Evolutionary conservation across 2,329 filamentous ascomycete genomes (phyloP).

Genomic region (Fonsecaea pugnacius): DNA sequence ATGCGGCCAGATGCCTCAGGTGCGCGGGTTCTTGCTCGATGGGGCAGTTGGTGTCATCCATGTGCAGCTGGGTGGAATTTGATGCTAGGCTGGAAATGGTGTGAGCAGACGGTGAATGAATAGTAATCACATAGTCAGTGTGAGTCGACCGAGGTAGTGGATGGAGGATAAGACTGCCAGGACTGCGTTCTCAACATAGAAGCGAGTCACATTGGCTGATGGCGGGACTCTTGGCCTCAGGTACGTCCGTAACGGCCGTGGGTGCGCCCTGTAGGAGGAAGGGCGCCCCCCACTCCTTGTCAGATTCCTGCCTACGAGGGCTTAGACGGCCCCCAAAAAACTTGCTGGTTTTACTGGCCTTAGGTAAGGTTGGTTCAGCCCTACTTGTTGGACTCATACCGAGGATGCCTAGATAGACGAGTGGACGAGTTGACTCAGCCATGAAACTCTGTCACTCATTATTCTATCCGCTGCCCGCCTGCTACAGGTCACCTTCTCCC

Average conservation of each 20-base stretch:
- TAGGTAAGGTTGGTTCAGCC: slow-evolving; percentile 5
- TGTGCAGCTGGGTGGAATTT: not conserved
- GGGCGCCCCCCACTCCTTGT: too few species aligned
- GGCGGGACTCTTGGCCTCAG: not conserved
- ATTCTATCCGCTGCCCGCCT: not conserved
- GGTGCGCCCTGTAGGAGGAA: too few species aligned
- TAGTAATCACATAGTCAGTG: slow-evolving; percentile 9
- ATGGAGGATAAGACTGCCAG: too few species aligned
- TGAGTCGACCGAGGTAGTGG: slow-evolving; percentile 3
- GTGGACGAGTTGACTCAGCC: not conserved
- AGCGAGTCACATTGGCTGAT: not conserved
- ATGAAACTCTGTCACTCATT: not conserved
- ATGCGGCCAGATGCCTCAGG: not conserved
- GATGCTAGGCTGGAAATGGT: not conserved
- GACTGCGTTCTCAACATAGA: not conserved
- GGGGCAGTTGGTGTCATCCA: slow-evolving; percentile 18
- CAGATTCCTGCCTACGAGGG: too few species aligned
- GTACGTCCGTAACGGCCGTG: slow-evolving; percentile 13
- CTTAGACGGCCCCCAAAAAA: not conserved
- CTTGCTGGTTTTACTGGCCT: slow-evolving; percentile 19
- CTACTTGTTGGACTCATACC: not conserved
- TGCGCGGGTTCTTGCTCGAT: slow-evolving; percentile 11
- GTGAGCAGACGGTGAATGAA: not conserved
- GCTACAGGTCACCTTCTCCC: too few species aligned
- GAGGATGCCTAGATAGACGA: not conserved